These are phyloP conservation scores for Zymoseptoria ardabiliae DNA, from an alignment of 2,329 filamentous ascomycete species.

Conservation along the genomic window DNA sequence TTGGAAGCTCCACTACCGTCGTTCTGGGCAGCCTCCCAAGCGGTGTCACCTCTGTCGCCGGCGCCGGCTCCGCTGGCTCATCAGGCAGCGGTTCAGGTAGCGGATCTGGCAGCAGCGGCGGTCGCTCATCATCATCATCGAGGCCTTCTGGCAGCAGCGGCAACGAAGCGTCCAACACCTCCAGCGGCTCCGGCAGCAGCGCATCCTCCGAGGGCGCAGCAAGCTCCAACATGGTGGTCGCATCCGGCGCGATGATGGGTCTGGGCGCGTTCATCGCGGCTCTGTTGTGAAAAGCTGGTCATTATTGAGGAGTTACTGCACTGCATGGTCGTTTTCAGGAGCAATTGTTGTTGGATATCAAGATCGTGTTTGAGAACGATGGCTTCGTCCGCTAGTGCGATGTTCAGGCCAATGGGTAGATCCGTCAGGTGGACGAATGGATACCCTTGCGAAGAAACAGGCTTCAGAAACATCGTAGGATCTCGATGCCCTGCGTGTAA, in stretches of 20 bases:
- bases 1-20: constrained; percentile 26
- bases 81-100: constrained; percentile 1
- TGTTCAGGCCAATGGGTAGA: background rate
- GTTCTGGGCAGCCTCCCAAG: constrained; percentile 24
- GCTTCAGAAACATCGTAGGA: background rate
- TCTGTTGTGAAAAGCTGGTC: constrained; percentile 26
- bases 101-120: constrained; percentile 2
- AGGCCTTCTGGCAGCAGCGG: background rate
- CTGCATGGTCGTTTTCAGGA: background rate
- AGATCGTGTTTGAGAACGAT: background rate
- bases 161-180: constrained; percentile 9
- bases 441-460: background rate
- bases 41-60: constrained; percentile 10
- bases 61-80: constrained; percentile 3
- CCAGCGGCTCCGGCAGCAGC: constrained; percentile 6
- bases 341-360: background rate
- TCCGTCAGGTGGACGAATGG: background rate
- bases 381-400: background rate
- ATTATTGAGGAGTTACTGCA: constrained; percentile 1
- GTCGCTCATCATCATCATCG: constrained; percentile 1
- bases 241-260: constrained; percentile 29
- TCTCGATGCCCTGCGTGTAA: background rate
- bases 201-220: constrained; percentile 23
- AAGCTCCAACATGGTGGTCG: constrained; percentile 25
- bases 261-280: constrained; percentile 32